Percentiles rank a stretch among this genome's conserved stretches.
phyloP scores from a whole-genome alignment of 805 yeast genomes.

The Suhomyces sp. region DNA sequence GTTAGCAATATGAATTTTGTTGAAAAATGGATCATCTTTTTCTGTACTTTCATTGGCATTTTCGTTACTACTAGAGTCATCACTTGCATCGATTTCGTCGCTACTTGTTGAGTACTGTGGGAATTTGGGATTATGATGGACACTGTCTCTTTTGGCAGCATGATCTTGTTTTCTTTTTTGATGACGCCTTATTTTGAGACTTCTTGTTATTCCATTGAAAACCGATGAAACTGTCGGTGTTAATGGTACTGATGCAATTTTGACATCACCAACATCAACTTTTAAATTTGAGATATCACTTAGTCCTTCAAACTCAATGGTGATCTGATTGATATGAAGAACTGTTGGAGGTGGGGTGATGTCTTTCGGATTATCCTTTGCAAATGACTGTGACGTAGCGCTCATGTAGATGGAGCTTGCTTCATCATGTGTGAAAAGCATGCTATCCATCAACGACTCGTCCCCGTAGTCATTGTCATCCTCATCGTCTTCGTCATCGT shows the following conservation, averaged over 20 bases:
- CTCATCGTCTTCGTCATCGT: conserved; percentile 9
- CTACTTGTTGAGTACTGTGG: conserved; percentile 25
- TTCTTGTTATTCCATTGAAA: conserved; percentile 37
- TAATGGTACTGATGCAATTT: conserved; percentile 46
- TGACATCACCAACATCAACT: conserved; percentile 39
- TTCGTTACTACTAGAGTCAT: conserved; percentile 11
- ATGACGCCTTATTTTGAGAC: conserved; percentile 32
- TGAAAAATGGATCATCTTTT: conserved; percentile 28
- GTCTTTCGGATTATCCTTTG: conserved; percentile 5
- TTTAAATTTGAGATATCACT: conserved; percentile 31
- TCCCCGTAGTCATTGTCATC: conserved; percentile 20
- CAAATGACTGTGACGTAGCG: conserved; percentile 59
- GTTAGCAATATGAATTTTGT: conserved; percentile 36
- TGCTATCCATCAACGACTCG: conserved; percentile 52
- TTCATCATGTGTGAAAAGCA: conserved; percentile 65
- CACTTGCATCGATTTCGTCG: conserved; percentile 10
- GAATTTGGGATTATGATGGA: conserved; percentile 13
- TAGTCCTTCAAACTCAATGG: conserved; percentile 50
- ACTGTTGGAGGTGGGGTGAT: conserved; percentile 19
- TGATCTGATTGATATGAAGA: conserved; percentile 35
- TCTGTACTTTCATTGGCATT: conserved; percentile 9
- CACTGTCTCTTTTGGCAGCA: background rate
- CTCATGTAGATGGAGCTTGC: conserved; percentile 79
- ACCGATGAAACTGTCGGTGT: conserved; percentile 38
- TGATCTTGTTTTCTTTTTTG: conserved; percentile 19